Percentiles rank a stretch among this genome's conserved stretches.
Conservation (phyloP, 306 rosid genomes). For the Dalbergia cochinchinensis region DNA sequence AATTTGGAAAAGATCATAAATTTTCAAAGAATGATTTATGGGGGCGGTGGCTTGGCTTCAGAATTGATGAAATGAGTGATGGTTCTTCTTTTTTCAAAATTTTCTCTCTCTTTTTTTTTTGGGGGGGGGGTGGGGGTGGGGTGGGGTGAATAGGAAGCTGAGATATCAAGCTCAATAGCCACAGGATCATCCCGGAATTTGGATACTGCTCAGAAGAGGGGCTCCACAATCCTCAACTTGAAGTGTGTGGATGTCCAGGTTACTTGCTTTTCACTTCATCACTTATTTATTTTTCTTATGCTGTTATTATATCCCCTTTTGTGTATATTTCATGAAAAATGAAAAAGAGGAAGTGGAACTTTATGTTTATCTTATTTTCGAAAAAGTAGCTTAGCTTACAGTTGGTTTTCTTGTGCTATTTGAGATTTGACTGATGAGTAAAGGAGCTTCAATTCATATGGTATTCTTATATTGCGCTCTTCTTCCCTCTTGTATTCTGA, state of each 20-base stretch:
- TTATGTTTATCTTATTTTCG: constrained; percentile 23
- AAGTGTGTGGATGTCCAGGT: constrained; percentile 97
- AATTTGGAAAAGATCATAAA: not conserved
- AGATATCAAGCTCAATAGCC: constrained; percentile 85
- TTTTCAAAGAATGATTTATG: constrained; percentile 2
- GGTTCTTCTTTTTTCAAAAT: constrained; percentile 1
- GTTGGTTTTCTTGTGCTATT: constrained; percentile 15
- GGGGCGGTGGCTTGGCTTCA: not conserved
- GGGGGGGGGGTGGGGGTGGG: not conserved
- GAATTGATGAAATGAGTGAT: not conserved
- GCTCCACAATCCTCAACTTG: constrained; percentile 90
- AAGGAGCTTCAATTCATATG: constrained; percentile 28
- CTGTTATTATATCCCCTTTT: not conserved
- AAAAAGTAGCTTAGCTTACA: not conserved
- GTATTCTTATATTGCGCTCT: constrained; percentile 35
- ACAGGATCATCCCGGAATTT: constrained; percentile 79
- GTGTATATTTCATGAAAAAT: not conserved
- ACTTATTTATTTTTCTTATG: not conserved
- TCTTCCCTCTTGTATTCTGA: constrained; percentile 42
- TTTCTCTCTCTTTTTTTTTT: constrained; percentile 11
- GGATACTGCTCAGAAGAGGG: constrained; percentile 86
- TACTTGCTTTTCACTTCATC: constrained; percentile 18
- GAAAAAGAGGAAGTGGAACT: not conserved
- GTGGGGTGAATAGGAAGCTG: constrained; percentile 71
- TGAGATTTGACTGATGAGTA: constrained; percentile 15